phyloP scores from a whole-genome alignment of 148 eudicot species.

The Pharnaceum exiguum region DNA sequence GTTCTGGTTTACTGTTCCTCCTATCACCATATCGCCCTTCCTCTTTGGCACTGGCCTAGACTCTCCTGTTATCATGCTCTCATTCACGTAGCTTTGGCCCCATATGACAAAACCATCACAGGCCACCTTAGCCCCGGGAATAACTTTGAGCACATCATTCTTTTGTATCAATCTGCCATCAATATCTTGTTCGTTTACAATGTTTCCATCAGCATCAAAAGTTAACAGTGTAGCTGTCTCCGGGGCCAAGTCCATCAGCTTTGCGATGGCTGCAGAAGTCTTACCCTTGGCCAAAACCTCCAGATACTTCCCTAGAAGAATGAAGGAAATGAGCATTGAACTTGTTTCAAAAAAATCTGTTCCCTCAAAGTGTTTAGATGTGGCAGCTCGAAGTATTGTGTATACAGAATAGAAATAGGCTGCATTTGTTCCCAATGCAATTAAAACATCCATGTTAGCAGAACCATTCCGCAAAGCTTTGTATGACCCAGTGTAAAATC shows the following conservation, averaged over 20 bases:
- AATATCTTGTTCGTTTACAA: constrained; percentile 66
- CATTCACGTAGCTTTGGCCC: constrained; percentile 95
- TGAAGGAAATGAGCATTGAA: constrained; percentile 88
- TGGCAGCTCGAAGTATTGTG: constrained; percentile 72
- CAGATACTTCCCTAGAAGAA: constrained; percentile 86
- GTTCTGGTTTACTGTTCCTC: constrained; percentile 90
- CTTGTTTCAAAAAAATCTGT: constrained; percentile 95
- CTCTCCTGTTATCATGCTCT: constrained; percentile 97
- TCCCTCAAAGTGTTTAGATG: constrained; percentile 52
- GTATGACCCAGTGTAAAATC: constrained; percentile 82
- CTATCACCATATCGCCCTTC: constrained; percentile 81
- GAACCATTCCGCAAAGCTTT: constrained; percentile 74
- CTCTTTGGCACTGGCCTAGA: constrained; percentile 80
- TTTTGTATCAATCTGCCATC: constrained; percentile 87
- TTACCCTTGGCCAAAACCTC: constrained; percentile 93
- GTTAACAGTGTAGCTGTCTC: constrained; percentile 65
- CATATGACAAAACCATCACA: constrained; percentile 82
- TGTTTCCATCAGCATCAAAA: constrained; percentile 54
- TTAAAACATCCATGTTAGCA: constrained; percentile 97
- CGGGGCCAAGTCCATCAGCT: constrained; percentile 94
- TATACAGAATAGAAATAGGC: constrained; percentile 93
- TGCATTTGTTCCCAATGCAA: constrained; percentile 91
- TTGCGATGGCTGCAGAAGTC: constrained; percentile 93
- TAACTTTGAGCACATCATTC: constrained; percentile 68
- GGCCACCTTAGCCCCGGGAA: constrained; percentile 91